Evolutionary conservation across 2,329 filamentous ascomycete species (phyloP).

Genomic region (Aspergillus sp.): DNA sequence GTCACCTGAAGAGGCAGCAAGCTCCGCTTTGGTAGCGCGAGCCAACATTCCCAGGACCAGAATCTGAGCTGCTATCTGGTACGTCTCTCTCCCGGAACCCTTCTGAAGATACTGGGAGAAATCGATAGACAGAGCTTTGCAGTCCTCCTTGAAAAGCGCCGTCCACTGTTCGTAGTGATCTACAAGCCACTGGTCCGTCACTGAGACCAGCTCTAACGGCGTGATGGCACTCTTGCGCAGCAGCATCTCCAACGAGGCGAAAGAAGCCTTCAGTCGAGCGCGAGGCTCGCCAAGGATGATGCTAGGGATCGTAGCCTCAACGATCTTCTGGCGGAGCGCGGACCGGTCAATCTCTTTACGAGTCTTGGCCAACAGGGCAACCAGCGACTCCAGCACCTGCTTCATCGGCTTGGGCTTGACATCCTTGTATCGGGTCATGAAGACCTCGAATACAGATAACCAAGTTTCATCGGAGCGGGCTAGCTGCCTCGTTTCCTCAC

Average conservation of each 20-base stretch:
- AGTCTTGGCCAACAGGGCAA: constrained; percentile 35
- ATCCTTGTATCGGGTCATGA: constrained; percentile 44
- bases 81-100: constrained; percentile 7
- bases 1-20: constrained; percentile 32
- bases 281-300: constrained; percentile 43
- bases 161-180: constrained; percentile 34
- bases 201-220: constrained; percentile 31
- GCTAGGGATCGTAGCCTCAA: constrained; percentile 35
- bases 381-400: constrained; percentile 46
- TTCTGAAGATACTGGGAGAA: constrained; percentile 22
- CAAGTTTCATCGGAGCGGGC: constrained; percentile 39
- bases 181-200: constrained; percentile 38
- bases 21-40: constrained; percentile 33
- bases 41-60: constrained; percentile 35
- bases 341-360: constrained; percentile 22
- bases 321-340: constrained; percentile 27
- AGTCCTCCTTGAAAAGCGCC: constrained; percentile 35
- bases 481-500: constrained; percentile 35
- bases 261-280: constrained; percentile 39
- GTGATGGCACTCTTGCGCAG: constrained; percentile 41
- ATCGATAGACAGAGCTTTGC: constrained; percentile 32
- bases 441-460: constrained; percentile 43
- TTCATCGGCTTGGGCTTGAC: constrained; percentile 48
- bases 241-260: constrained; percentile 40
- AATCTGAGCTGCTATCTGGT: constrained; percentile 29